phyloP scores from a whole-genome alignment of 495 filamentous ascomycete genomes.

The Geopyxis carbonaria region DNA sequence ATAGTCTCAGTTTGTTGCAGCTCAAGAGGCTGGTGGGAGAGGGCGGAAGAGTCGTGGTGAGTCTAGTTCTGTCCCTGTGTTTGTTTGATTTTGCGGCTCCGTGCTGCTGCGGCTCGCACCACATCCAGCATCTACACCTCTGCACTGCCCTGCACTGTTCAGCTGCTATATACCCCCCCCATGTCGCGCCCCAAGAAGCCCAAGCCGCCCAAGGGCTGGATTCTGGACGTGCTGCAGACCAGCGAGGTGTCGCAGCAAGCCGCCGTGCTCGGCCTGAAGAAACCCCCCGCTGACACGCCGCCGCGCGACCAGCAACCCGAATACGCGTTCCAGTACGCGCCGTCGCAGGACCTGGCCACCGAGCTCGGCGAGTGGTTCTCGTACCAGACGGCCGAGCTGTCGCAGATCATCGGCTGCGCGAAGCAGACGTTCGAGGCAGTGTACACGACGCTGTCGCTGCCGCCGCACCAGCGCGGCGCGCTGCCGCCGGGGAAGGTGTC shows the following conservation, averaged over 20 bases:
- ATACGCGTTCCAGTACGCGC: constrained; percentile 89
- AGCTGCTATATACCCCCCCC: neutral
- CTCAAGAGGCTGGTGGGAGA: constrained; percentile 64
- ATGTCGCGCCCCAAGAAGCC: no score
- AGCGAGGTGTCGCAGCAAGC: no score
- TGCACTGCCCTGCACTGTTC: no score
- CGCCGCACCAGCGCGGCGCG: constrained; percentile 18
- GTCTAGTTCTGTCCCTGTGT: constrained; percentile 11
- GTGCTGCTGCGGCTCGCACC: neutral
- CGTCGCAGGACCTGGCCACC: constrained; percentile 59
- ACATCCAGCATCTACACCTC: neutral
- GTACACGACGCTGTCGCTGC: constrained; percentile 28
- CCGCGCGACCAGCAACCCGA: constrained; percentile 43
- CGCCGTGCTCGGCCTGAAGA: no score
- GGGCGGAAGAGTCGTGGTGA: constrained; percentile 7
- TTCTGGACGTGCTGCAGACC: no score
- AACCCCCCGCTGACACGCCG: constrained; percentile 3
- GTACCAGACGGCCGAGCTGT: constrained; percentile 81
- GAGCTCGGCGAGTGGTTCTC: constrained; percentile 95
- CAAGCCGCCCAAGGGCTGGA: no score
- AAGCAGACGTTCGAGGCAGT: constrained; percentile 52
- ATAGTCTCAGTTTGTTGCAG: constrained; percentile 71
- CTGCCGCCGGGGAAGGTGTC: constrained; percentile 9
- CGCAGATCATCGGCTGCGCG: constrained; percentile 44
- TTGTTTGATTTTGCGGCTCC: neutral